Conservation (phyloP, 2,329 filamentous ascomycete species). For the Byssoonygena ceratinophila region DNA sequence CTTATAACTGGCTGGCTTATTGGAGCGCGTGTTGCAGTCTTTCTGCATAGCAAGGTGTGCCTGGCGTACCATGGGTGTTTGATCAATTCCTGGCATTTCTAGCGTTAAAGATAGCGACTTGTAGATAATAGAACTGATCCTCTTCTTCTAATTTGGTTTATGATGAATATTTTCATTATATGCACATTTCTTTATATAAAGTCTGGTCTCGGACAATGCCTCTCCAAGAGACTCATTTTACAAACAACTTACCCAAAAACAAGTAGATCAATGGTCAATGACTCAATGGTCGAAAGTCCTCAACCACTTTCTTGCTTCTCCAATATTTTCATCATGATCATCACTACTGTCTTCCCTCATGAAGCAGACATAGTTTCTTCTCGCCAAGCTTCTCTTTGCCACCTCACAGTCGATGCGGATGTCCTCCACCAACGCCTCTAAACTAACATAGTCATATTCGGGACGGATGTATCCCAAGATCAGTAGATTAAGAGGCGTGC, state of each 20-base stretch:
- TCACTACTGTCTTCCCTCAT: slow-evolving; percentile 23
- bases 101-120: too few species aligned
- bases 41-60: not conserved
- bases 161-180: too few species aligned
- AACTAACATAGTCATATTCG: slow-evolving; percentile 75
- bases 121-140: too few species aligned
- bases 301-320: slow-evolving; percentile 30
- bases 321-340: slow-evolving; percentile 21
- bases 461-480: slow-evolving; percentile 81
- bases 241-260: too few species aligned
- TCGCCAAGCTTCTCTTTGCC: slow-evolving; percentile 58
- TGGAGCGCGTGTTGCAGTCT: not conserved
- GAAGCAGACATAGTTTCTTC: slow-evolving; percentile 49
- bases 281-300: slow-evolving; percentile 24
- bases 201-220: too few species aligned
- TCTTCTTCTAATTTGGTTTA: too few species aligned
- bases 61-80: not conserved
- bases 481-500: slow-evolving; percentile 62
- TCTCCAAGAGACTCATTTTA: too few species aligned
- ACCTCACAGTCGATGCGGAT: slow-evolving; percentile 84
- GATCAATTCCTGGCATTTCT: too few species aligned
- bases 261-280: too few species aligned
- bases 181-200: too few species aligned
- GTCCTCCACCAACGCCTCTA: slow-evolving; percentile 76
- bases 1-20: not conserved